Conservation (phyloP, 192 early-diverging fungal genomes). For the Podila clonocystis region DNA sequence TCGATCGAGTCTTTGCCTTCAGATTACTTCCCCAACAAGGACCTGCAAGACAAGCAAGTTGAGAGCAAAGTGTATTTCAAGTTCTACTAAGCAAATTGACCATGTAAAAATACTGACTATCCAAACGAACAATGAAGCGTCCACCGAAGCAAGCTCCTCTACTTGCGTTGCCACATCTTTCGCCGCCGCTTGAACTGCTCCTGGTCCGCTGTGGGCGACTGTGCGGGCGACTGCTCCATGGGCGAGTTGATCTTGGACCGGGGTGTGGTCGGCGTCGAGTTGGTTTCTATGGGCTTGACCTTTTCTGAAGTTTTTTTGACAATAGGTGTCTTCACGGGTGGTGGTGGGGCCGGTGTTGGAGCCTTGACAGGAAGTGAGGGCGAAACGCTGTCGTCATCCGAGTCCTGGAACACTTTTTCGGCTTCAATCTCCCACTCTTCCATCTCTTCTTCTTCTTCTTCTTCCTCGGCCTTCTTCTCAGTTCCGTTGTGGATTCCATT, state of each 20-base stretch:
- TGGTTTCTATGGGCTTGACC: not conserved
- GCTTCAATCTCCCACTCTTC: conserved; percentile 54
- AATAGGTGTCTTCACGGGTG: not conserved
- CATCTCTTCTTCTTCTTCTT: conserved; percentile 29
- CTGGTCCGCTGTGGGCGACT: conserved; percentile 15
- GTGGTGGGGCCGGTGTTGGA: not conserved
- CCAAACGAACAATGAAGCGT: too few relatives aligned
- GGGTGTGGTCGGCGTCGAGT: not conserved
- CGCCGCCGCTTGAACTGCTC: conserved; percentile 43
- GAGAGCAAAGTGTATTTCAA: too few relatives aligned
- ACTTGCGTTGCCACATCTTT: conserved; percentile 41
- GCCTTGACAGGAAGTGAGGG: conserved; percentile 11
- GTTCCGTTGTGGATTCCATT: not conserved
- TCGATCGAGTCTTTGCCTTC: too few relatives aligned
- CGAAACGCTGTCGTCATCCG: conserved; percentile 31
- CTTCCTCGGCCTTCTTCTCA: not conserved
- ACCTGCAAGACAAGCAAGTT: too few relatives aligned
- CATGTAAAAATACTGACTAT: not conserved
- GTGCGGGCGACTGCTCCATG: not conserved
- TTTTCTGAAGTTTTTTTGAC: not conserved
- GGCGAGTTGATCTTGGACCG: not conserved
- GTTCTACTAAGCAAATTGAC: too few relatives aligned
- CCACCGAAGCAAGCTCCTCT: not conserved
- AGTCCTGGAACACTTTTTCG: conserved; percentile 47
- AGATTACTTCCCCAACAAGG: too few relatives aligned